Evolutionary conservation across 768 basidiomycete genomes (phyloP).

Genomic region (Hirschioporus abietinus): DNA sequence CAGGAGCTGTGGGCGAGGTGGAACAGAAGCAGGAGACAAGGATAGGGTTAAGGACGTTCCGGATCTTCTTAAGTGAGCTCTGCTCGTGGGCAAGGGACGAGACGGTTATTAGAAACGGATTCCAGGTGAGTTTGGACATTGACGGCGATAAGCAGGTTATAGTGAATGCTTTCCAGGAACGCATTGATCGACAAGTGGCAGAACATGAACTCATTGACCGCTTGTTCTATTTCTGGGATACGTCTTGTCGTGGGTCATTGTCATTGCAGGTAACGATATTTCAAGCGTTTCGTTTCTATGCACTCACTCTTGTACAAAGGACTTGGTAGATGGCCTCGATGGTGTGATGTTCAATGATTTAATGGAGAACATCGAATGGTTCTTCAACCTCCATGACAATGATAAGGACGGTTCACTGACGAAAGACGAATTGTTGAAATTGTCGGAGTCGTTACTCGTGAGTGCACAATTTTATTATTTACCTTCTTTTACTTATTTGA

Average conservation of each 20-base stretch:
- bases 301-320: constrained; percentile 38
- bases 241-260: constrained; percentile 69
- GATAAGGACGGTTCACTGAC: constrained; percentile 94
- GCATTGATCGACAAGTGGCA: constrained; percentile 83
- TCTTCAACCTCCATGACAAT: constrained; percentile 93
- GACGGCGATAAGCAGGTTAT: background rate
- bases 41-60: constrained; percentile 81
- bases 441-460: constrained; percentile 92
- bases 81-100: constrained; percentile 96
- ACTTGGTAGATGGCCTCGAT: constrained; percentile 83
- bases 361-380: constrained; percentile 99
- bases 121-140: constrained; percentile 49
- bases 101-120: constrained; percentile 86
- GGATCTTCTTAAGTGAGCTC: constrained; percentile 84
- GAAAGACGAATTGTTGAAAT: constrained; percentile 92
- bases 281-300: constrained; percentile 13
- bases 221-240: constrained; percentile 94
- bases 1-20: constrained; percentile 38
- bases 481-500: constrained; percentile 6
- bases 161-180: constrained; percentile 48
- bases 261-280: constrained; percentile 71
- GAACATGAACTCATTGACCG: constrained; percentile 96
- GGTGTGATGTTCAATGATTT: constrained; percentile 93
- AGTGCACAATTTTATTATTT: constrained; percentile 21
- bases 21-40: constrained; percentile 87